Percentiles rank a stretch among this genome's conserved stretches.
These are phyloP conservation scores for Allantophomopsis cytisporea DNA, from an alignment of 2,329 filamentous ascomycete species.

Conservation along the genomic window DNA sequence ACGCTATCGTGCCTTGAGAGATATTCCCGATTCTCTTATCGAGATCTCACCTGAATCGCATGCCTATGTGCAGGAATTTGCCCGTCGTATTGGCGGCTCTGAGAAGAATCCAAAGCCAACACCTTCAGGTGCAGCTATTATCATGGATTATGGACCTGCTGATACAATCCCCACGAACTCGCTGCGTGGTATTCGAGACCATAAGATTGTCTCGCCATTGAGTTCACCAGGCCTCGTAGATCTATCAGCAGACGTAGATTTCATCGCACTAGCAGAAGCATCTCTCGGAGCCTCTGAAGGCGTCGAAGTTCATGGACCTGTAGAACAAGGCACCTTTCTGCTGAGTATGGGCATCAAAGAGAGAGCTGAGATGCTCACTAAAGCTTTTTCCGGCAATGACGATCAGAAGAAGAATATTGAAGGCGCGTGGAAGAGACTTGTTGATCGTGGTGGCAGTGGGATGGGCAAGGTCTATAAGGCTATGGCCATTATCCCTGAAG, in stretches of 20 bases:
- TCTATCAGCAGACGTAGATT: conserved; percentile 87
- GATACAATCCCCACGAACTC: conserved; percentile 76
- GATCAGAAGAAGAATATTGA: conserved; percentile 49
- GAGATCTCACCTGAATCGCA: conserved; percentile 85
- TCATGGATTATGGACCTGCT: conserved; percentile 84
- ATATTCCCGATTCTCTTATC: conserved; percentile 55
- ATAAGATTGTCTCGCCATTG: conserved; percentile 69
- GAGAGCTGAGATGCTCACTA: conserved; percentile 55
- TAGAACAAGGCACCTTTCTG: conserved; percentile 74
- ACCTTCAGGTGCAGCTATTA: conserved; percentile 77
- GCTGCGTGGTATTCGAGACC: conserved; percentile 72
- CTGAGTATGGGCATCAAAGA: conserved; percentile 71
- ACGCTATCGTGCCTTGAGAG: conserved; percentile 65
- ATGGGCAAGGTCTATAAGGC: conserved; percentile 96
- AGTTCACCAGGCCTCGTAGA: conserved; percentile 71
- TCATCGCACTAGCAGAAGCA: conserved; percentile 71
- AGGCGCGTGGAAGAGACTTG: conserved; percentile 63
- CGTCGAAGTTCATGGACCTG: conserved; percentile 85
- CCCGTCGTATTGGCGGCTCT: conserved; percentile 67
- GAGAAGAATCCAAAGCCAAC: conserved; percentile 35
- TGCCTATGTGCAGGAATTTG: conserved; percentile 70
- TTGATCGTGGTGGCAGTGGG: conserved; percentile 69
- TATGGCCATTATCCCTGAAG: conserved; percentile 79
- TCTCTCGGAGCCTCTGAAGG: conserved; percentile 62
- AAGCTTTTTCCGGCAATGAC: conserved; percentile 25